These are phyloP conservation scores for Delphinella strobiligena DNA, from an alignment of 2,329 filamentous ascomycete species.

Conservation along the genomic window DNA sequence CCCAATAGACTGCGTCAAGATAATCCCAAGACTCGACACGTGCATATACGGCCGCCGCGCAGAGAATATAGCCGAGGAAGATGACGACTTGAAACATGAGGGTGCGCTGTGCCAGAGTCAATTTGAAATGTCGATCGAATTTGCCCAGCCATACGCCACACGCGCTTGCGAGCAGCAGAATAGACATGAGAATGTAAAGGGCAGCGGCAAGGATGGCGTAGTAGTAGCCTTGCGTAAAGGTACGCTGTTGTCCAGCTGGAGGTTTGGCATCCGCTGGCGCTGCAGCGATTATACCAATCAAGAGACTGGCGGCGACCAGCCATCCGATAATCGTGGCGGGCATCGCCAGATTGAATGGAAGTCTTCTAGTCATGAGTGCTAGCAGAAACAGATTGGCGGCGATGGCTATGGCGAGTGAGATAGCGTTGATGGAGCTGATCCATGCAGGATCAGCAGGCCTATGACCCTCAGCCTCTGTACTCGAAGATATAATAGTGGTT, in stretches of 20 bases:
- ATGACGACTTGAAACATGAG: conserved; percentile 76
- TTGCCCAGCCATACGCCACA: conserved; percentile 37
- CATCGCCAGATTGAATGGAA: conserved; percentile 39
- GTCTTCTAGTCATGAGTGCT: conserved; percentile 40
- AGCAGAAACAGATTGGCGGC: conserved; percentile 39
- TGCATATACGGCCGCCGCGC: conserved; percentile 63
- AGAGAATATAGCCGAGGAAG: conserved; percentile 62
- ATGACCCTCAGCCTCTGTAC: conserved; percentile 27
- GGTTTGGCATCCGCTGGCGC: conserved; percentile 27
- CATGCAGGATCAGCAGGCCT: conserved; percentile 38
- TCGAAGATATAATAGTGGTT: conserved; percentile 30
- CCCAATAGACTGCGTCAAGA: conserved; percentile 41
- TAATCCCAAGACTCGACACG: conserved; percentile 44
- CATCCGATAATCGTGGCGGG: conserved; percentile 43
- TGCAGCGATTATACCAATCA: conserved; percentile 35
- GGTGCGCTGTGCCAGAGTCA: conserved; percentile 67
- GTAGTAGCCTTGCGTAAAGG: conserved; percentile 41
- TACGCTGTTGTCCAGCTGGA: conserved; percentile 10
- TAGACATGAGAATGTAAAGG: conserved; percentile 40
- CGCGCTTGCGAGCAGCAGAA: conserved; percentile 37
- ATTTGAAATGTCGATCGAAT: conserved; percentile 46
- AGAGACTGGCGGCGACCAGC: conserved; percentile 36
- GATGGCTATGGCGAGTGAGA: conserved; percentile 42
- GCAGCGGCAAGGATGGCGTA: conserved; percentile 42
- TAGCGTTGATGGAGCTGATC: conserved; percentile 36